These are phyloP conservation scores for Heracleum sosnowskyi DNA, from an alignment of 129 eudicot genomes.

Conservation along the genomic window DNA sequence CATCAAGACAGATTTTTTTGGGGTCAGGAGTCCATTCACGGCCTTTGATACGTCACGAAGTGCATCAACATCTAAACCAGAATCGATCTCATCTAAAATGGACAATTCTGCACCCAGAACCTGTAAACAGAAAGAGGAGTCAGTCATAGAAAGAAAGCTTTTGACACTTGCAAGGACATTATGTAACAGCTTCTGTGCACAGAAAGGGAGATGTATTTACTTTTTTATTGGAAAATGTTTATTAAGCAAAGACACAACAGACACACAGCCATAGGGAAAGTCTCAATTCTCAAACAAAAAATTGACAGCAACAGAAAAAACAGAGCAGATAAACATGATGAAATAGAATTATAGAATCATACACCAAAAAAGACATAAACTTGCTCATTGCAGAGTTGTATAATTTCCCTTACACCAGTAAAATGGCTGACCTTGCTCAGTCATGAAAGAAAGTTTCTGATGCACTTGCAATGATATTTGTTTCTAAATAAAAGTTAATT, in stretches of 20 bases:
- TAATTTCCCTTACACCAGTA: not conserved
- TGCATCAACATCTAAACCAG: constrained; percentile 98
- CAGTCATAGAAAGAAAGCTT: not conserved
- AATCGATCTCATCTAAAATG: constrained; percentile 94
- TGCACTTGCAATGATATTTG: not conserved
- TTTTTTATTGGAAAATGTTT: not conserved
- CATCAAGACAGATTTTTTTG: constrained; percentile 82
- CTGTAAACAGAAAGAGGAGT: constrained; percentile 24
- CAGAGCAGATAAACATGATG: not conserved
- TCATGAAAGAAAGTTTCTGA: not conserved
- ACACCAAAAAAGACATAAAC: not conserved
- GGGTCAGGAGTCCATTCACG: constrained; percentile 70
- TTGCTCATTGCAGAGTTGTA: not conserved
- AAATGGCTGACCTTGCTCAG: not conserved
- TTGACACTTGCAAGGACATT: not conserved
- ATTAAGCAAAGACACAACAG: not conserved
- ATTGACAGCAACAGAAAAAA: not conserved
- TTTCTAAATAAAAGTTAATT: not conserved
- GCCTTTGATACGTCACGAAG: constrained; percentile 92
- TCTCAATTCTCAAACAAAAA: not conserved
- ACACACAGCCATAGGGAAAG: not conserved
- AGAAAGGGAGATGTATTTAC: not conserved
- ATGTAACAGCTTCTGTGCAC: not conserved
- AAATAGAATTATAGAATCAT: not conserved
- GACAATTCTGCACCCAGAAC: constrained; percentile 96